Percentiles rank a stretch among this genome's conserved stretches.
phyloP scores from a whole-genome alignment of 768 basidiomycete species.

The Epithele typhae region DNA sequence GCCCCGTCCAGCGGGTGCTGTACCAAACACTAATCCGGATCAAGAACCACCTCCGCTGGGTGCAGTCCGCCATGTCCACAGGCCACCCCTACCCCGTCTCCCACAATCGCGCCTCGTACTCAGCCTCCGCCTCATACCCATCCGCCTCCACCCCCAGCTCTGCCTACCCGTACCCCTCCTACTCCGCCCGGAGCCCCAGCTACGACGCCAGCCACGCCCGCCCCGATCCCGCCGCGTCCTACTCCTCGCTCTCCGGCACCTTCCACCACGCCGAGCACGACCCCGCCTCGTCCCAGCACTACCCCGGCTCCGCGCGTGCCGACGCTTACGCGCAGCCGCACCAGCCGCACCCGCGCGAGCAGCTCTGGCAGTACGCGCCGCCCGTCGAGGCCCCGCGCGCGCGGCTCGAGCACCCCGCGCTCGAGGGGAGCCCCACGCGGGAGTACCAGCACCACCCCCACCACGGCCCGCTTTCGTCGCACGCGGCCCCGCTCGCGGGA shows the following conservation, averaged over 20 bases:
- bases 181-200: constrained; percentile 3
- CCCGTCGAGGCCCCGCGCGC: constrained; percentile 2
- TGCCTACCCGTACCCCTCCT: constrained; percentile 7
- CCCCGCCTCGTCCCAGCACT: constrained; percentile 11
- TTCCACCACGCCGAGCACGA: constrained; percentile 15
- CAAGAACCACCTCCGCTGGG: not conserved
- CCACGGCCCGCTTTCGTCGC: not conserved
- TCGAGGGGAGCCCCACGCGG: constrained; percentile 2
- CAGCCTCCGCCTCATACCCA: constrained; percentile 4
- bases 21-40: constrained; percentile 7
- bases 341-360: not conserved
- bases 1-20: constrained; percentile 5
- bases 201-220: constrained; percentile 13
- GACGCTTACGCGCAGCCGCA: constrained; percentile 4
- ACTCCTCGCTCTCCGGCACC: constrained; percentile 14
- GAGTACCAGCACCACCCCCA: constrained; percentile 1
- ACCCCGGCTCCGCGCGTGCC: constrained; percentile 3
- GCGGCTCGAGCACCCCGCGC: constrained; percentile 8
- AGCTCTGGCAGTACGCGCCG: constrained; percentile 10
- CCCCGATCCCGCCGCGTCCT: constrained; percentile 4
- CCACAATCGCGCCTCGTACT: constrained; percentile 12
- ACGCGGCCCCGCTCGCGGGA: not conserved
- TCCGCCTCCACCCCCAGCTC: not conserved
- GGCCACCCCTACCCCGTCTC: constrained; percentile 12
- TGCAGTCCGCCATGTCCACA: constrained; percentile 6